These are phyloP conservation scores for Cystoisospora suis DNA, from an alignment of 169 alveolate genomes.

Conservation along the genomic window DNA sequence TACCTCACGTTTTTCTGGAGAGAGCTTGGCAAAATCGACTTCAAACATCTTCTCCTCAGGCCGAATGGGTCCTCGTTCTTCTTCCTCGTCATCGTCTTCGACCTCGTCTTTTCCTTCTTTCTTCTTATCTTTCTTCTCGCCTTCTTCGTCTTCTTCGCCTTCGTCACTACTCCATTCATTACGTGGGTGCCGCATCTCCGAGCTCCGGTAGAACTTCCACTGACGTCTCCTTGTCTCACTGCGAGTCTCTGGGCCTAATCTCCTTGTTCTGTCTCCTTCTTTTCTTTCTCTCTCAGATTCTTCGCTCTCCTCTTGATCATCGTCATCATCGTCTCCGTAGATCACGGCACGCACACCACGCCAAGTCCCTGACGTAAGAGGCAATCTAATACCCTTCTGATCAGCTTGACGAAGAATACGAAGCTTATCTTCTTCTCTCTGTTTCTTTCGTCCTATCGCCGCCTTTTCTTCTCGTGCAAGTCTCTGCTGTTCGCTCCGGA, in stretches of 20 bases:
- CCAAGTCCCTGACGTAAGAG: neutral
- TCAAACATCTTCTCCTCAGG: neutral
- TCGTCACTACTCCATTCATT: neutral
- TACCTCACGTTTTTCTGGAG: slow-evolving; percentile 4
- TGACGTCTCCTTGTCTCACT: neutral
- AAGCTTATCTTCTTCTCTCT: neutral
- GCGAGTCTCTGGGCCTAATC: neutral
- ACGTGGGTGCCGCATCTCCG: neutral
- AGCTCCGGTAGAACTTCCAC: neutral
- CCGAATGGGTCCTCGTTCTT: neutral
- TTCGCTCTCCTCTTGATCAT: neutral
- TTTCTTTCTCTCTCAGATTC: neutral
- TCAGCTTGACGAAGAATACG: neutral
- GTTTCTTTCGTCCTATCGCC: neutral
- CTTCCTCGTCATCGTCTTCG: neutral
- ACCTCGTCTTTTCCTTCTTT: neutral
- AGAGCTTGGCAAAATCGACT: neutral
- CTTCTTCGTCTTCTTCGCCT: neutral
- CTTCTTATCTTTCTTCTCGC: neutral
- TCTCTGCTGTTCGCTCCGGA: neutral
- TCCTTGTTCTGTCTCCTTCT: neutral
- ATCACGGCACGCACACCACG: neutral
- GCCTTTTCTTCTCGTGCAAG: neutral
- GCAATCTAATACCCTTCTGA: neutral
- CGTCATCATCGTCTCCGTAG: neutral